phyloP scores from a whole-genome alignment of 1,139 yeast species.

The Scheffersomyces illinoinensis region DNA sequence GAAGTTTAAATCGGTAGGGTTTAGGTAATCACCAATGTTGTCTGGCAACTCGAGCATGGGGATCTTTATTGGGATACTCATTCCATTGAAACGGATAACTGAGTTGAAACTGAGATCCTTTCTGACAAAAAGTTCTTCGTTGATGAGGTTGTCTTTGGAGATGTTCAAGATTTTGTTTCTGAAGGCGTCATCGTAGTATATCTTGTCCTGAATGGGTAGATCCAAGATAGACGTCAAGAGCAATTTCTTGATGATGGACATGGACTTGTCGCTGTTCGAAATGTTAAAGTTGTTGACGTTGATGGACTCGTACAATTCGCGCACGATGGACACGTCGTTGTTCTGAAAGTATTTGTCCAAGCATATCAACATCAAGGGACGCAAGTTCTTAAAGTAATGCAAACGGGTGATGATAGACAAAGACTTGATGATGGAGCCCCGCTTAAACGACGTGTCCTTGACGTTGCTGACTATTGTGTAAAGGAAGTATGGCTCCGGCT shows the following conservation, averaged over 20 bases:
- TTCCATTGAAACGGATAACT: slow-evolving; percentile 33
- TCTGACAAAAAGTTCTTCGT: slow-evolving; percentile 39
- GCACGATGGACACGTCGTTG: slow-evolving; percentile 19
- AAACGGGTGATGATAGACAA: slow-evolving; percentile 54
- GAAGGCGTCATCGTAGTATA: slow-evolving; percentile 42
- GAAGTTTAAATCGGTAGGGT: slow-evolving; percentile 49
- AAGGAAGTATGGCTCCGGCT: slow-evolving; percentile 48
- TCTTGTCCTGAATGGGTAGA: slow-evolving; percentile 47
- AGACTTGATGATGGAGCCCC: slow-evolving; percentile 60
- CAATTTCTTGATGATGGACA: slow-evolving; percentile 37
- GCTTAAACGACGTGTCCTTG: slow-evolving; percentile 43
- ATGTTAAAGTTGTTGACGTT: slow-evolving; percentile 35
- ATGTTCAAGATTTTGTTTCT: slow-evolving; percentile 40
- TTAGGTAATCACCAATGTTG: slow-evolving; percentile 44
- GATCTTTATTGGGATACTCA: slow-evolving; percentile 46
- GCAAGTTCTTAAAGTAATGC: slow-evolving; percentile 56
- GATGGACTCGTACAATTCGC: slow-evolving; percentile 36
- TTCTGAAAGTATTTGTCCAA: slow-evolving; percentile 46
- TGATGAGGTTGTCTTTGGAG: slow-evolving; percentile 27
- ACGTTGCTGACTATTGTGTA: slow-evolving; percentile 58
- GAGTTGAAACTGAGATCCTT: slow-evolving; percentile 49
- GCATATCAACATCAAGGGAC: slow-evolving; percentile 56
- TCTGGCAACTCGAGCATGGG: slow-evolving; percentile 47
- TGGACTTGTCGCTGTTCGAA: slow-evolving; percentile 26
- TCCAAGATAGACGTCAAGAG: slow-evolving; percentile 48